Evolutionary conservation across 768 basidiomycete species (phyloP).

Genomic region (Lentinula guzmanii): DNA sequence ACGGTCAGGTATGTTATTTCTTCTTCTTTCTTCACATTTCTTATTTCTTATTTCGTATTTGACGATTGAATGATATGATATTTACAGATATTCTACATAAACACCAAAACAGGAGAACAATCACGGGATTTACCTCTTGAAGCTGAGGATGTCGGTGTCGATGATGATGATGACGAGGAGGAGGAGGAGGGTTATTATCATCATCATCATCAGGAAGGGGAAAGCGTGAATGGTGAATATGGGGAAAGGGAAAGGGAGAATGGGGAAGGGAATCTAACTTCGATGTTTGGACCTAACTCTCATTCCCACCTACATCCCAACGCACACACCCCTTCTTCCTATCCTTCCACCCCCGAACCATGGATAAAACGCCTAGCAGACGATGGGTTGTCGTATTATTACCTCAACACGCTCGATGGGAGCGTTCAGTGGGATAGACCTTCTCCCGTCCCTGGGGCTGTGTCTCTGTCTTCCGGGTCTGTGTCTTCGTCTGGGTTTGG

Average conservation of each 20-base stretch:
- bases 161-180: constrained; percentile 16
- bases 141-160: constrained; percentile 34
- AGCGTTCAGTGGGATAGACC: constrained; percentile 67
- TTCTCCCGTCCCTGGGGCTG: constrained; percentile 21
- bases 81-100: constrained; percentile 82
- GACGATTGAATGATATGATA: not conserved
- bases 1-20: constrained; percentile 66
- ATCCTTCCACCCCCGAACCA: constrained; percentile 53
- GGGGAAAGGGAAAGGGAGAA: constrained; percentile 37
- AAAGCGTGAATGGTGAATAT: constrained; percentile 42
- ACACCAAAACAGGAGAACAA: constrained; percentile 79
- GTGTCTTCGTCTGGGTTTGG: too few relatives aligned
- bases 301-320: constrained; percentile 20
- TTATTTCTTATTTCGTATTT: not conserved
- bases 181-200: not conserved
- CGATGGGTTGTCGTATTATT: constrained; percentile 78
- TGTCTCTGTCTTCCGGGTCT: too few relatives aligned
- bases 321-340: constrained; percentile 25
- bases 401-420: constrained; percentile 66
- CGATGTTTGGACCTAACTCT: too few relatives aligned
- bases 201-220: too few relatives aligned
- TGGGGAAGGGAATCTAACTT: too few relatives aligned
- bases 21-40: too few relatives aligned
- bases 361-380: constrained; percentile 80
- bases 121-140: constrained; percentile 82